Base-by-base conservation (phyloP, 805 yeast species). In the Peterozyma xylosa region DNA sequence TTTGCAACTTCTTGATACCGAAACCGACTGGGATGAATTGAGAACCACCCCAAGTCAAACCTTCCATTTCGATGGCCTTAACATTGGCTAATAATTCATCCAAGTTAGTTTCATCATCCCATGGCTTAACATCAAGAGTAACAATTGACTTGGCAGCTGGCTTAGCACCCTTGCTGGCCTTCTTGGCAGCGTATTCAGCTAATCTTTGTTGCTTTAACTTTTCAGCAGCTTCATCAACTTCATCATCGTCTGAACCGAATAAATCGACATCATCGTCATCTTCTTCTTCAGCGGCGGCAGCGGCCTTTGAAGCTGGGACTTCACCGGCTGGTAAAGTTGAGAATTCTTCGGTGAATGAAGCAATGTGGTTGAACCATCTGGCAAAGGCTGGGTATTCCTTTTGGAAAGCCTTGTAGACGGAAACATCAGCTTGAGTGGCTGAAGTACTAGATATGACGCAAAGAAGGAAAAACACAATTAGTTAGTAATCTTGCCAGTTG, bases 1-100 rank as follows among this genome's bases (percentile, higher is more conserved):
- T 86, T 80, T 93, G 99, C 70, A 93, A 82, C 81, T 93, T 93
- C 86, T 87, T 87, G 80, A 93, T 91, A 82, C 99, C 99, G 84
- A 79, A 93, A 73, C 99, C 99, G 63, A 93, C 95, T 66, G 96
- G 93, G 60, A 93, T 77, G 76, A 82, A 89, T 75, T 84, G 90
- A 80, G 76, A 83, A 63, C 90, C 96, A 86, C 99, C 99, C 99
- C 99, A 93, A 55, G 70, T 72, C 66, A 93, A 82, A 82, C 99
- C 99, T 39, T 93, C 99, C 74, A 70, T 70, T 67, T 80, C 86
- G 59, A 91, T 71, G 58, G 77, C 64, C 80, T 88, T 90, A 64
- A 89, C 96, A 71, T 80, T 79, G 52, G 84, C 90, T 58, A 87
- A 70, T 74, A 93, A 66, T 70, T 82, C 83, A 52, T 93, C 95